Conservation (phyloP, 2,329 filamentous ascomycete genomes). For the Erysiphe pulchra region DNA sequence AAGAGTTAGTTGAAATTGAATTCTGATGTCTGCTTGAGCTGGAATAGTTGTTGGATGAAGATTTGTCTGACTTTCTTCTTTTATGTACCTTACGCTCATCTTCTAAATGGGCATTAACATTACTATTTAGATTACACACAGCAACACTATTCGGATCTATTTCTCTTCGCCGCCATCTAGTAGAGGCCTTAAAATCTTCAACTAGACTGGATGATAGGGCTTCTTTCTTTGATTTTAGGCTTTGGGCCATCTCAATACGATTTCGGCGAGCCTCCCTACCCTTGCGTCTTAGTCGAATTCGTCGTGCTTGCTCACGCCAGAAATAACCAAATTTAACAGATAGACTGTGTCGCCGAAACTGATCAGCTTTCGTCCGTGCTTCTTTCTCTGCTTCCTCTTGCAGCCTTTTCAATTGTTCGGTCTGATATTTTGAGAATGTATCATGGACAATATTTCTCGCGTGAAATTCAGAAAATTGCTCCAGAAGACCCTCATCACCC, state of each 20-base stretch:
- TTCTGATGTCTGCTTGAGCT: constrained; percentile 6
- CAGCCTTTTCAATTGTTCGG: constrained; percentile 5
- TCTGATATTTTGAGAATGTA: constrained; percentile 4
- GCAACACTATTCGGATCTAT: constrained; percentile 4
- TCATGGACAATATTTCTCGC: constrained; percentile 7
- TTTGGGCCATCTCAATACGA: constrained; percentile 10
- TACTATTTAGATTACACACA: constrained; percentile 5
- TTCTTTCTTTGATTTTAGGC: constrained; percentile 7
- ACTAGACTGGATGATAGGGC: constrained; percentile 9
- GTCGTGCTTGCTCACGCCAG: constrained; percentile 10
- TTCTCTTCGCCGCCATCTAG: constrained; percentile 4
- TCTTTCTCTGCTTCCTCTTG: constrained; percentile 6
- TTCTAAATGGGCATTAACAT: constrained; percentile 6
- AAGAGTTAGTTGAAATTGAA: constrained; percentile 6
- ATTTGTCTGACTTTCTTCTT: constrained; percentile 5
- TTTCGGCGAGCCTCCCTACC: constrained; percentile 11
- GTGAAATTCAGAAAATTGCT: constrained; percentile 10
- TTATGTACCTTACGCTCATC: constrained; percentile 3
- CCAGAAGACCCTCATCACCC: constrained; percentile 12
- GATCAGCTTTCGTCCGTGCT: constrained; percentile 6
- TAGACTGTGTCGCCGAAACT: constrained; percentile 9
- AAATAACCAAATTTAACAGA: constrained; percentile 10
- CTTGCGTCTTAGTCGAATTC: constrained; percentile 8
- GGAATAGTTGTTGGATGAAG: constrained; percentile 3
- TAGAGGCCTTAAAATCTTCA: constrained; percentile 11